Percentiles rank a stretch among this genome's conserved stretches.
phyloP scores from a whole-genome alignment of 176 grass and related monocot genomes.

The Lolium rigidum region DNA sequence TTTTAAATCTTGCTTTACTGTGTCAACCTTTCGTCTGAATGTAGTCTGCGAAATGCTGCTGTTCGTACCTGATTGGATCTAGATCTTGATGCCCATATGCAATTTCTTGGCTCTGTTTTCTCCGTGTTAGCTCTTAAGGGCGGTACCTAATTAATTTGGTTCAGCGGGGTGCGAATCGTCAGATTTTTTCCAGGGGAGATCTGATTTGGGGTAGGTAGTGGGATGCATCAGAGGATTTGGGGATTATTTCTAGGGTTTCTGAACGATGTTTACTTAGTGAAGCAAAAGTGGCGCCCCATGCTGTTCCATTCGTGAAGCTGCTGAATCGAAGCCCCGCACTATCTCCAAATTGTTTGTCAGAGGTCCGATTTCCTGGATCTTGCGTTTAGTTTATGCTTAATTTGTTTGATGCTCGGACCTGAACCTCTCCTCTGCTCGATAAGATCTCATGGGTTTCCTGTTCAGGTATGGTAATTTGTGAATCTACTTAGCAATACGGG shows the following conservation, averaged over 20 bases:
- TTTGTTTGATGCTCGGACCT: background rate
- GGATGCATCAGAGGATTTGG: background rate
- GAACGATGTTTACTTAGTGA: background rate
- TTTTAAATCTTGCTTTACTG: background rate
- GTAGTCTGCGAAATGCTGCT: background rate
- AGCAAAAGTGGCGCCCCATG: too few species aligned
- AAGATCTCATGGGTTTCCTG: background rate
- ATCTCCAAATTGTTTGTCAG: constrained; percentile 49
- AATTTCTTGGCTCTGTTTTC: background rate
- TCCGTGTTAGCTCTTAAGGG: background rate
- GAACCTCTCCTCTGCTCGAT: background rate
- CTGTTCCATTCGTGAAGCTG: background rate
- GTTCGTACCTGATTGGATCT: background rate
- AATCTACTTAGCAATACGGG: background rate
- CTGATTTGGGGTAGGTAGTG: background rate
- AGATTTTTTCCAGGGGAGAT: background rate
- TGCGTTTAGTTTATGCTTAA: background rate
- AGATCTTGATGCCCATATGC: background rate
- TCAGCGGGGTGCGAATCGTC: background rate
- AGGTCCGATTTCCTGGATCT: background rate
- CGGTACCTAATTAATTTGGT: background rate
- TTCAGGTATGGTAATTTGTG: background rate
- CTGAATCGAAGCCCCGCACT: constrained; percentile 1
- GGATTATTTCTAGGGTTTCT: background rate
- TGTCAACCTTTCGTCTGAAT: background rate